Evolutionary conservation across 352 stramenopile species (phyloP), one percentile per base, ranked within the genome.

Genomic region (Globisporangium solare): DNA sequence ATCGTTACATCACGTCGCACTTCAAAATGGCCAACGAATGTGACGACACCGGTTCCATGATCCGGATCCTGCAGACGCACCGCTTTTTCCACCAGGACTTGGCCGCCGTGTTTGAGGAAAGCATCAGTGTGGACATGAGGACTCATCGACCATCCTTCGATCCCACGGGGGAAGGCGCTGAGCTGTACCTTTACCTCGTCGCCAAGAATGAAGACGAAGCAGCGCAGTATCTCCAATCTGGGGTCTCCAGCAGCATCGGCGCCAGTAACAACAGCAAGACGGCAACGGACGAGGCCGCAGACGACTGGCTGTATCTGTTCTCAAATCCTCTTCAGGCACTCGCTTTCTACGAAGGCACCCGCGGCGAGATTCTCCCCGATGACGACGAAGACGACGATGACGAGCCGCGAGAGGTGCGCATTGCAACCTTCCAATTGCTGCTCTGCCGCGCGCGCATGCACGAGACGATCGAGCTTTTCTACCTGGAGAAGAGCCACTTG

Each of bases 21-120:
- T 83, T 88, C 35, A 17, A 59, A n/a, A 27, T 51, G 51, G 5
- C 41, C 52, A 21, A 46, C 24, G 12, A 13, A 5, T 11, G 4
- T 13, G 40, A 21, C 17, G 35, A 53, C 42, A 32, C 37, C 31
- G 54, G 7, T 32, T 60, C 32, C 37, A 46, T 49, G 31, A 57
- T 73, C 0, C 47, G 60, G 11, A 50, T 88, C 11, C 50, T 88
- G 22, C 65, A 83, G 54, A 71, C 80, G 18, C 71, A 84, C 49
- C 68, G 77, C 5, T 77, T 73, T 39, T 79, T 74, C 45, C 67
- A 86, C 21, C 56, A 70, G 0, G 64, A 73, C 12, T 45, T 83
- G 22, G 53, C 56, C 21, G 11, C 32, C 20, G 35, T 18, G 3
- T 88, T 79, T 58, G 69, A 76, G 21, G 21, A 35, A 56, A 20